Evolutionary conservation across 805 yeast genomes (phyloP).

Genomic region (Kazachstania psychrophila): DNA sequence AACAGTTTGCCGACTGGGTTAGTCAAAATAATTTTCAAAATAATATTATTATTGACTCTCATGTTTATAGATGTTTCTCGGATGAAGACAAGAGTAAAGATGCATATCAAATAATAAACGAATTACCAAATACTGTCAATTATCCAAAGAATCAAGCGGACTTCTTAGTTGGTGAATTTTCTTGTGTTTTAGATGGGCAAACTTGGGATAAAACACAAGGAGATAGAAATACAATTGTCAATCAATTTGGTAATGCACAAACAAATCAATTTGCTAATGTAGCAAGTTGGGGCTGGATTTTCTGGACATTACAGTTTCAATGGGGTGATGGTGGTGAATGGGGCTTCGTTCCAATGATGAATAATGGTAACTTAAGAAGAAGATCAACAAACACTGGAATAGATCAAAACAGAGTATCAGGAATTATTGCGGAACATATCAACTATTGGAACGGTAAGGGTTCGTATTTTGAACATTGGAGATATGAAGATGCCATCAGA

Average conservation of each 20-base stretch:
- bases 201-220: conserved; percentile 53
- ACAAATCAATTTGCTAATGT: conserved; percentile 37
- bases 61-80: conserved; percentile 77
- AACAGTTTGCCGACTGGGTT: conserved; percentile 66
- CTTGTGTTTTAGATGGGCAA: conserved; percentile 71
- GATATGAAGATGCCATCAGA: conserved; percentile 69
- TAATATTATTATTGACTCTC: conserved; percentile 75
- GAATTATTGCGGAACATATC: conserved; percentile 36
- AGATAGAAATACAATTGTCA: conserved; percentile 47
- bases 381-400: conserved; percentile 20
- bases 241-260: conserved; percentile 54
- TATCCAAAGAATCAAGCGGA: conserved; percentile 47
- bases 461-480: conserved; percentile 67
- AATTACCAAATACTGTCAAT: conserved; percentile 43
- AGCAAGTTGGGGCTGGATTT: conserved; percentile 64
- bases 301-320: conserved; percentile 87
- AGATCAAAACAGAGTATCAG: conserved; percentile 29
- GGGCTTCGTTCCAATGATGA: conserved; percentile 78
- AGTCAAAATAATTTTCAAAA: conserved; percentile 30
- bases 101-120: conserved; percentile 54
- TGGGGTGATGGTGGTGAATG: conserved; percentile 94
- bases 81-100: conserved; percentile 58
- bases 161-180: conserved; percentile 78
- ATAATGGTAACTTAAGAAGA: conserved; percentile 46
- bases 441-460: conserved; percentile 63